phyloP scores from a whole-genome alignment of 2,329 filamentous ascomycete species.

The Cladosporium sp. region DNA sequence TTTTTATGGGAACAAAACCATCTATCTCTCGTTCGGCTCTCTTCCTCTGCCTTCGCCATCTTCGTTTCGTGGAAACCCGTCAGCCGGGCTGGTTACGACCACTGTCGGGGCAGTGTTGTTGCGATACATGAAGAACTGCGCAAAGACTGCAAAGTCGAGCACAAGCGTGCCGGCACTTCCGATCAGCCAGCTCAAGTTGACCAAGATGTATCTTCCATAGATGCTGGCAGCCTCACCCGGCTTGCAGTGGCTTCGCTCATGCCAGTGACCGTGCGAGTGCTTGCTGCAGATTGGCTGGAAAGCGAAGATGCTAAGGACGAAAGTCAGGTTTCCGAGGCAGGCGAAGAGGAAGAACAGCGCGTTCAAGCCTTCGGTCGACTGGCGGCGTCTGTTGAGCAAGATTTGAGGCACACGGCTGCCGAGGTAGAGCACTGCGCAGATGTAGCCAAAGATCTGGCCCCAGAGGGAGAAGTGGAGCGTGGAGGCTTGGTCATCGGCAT shows the following conservation, averaged over 20 bases:
- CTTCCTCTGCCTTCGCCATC: conserved; percentile 27
- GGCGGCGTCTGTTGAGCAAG: conserved; percentile 84
- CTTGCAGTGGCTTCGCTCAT: conserved; percentile 47
- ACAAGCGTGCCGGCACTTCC: conserved; percentile 85
- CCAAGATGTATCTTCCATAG: conserved; percentile 78
- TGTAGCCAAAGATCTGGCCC: conserved; percentile 89
- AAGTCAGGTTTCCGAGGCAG: conserved; percentile 90
- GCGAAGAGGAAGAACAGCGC: conserved; percentile 96
- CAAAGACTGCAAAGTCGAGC: conserved; percentile 81
- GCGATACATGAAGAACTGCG: conserved; percentile 85
- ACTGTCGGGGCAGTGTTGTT: conserved; percentile 36
- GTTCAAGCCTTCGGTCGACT: conserved; percentile 88
- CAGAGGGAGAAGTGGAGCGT: conserved; percentile 65
- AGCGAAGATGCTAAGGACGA: conserved; percentile 85
- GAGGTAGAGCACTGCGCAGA: conserved; percentile 86
- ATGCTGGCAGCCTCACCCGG: conserved; percentile 61
- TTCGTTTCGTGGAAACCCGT: conserved; percentile 16
- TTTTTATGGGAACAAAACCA: background rate
- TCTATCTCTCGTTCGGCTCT: conserved; percentile 21
- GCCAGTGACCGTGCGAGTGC: conserved; percentile 30
- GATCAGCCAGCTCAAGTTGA: conserved; percentile 86
- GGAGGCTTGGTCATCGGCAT: conserved; percentile 39
- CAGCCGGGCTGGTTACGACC: conserved; percentile 25
- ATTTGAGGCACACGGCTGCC: conserved; percentile 86
- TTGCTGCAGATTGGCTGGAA: conserved; percentile 69